Conservation (phyloP, 305 asterid genomes). For the Fraxinus xanthoxyloides region DNA sequence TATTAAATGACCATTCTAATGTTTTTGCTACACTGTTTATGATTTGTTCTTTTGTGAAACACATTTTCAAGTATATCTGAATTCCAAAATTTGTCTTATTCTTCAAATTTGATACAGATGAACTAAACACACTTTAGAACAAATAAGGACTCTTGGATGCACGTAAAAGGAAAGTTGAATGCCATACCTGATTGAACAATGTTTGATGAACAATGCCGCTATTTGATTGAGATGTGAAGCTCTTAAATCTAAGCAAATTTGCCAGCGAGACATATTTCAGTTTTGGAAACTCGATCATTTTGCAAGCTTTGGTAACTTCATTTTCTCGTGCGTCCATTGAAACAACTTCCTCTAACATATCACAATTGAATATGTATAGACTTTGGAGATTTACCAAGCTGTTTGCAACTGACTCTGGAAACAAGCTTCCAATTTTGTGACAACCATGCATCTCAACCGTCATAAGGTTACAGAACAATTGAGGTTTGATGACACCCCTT, state of each 20-base stretch:
- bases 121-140: no score
- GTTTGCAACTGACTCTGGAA: neutral
- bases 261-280: neutral
- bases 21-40: no score
- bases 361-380: accelerated
- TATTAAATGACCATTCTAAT: no score
- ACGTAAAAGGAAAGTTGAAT: neutral
- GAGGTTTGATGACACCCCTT: no score
- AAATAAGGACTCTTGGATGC: no score
- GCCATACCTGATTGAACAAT: neutral
- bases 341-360: neutral
- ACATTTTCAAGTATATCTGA: no score
- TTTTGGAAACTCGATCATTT: neutral
- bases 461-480: no score
- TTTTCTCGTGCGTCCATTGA: neutral
- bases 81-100: no score
- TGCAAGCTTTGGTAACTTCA: neutral
- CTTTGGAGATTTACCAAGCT: neutral
- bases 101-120: neutral
- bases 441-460: no score
- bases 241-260: neutral
- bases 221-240: neutral
- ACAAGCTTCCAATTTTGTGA: no score
- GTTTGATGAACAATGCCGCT: neutral
- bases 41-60: no score